Conservation (phyloP, 495 filamentous ascomycete genomes). For the Aspergillus kassunensis region DNA sequence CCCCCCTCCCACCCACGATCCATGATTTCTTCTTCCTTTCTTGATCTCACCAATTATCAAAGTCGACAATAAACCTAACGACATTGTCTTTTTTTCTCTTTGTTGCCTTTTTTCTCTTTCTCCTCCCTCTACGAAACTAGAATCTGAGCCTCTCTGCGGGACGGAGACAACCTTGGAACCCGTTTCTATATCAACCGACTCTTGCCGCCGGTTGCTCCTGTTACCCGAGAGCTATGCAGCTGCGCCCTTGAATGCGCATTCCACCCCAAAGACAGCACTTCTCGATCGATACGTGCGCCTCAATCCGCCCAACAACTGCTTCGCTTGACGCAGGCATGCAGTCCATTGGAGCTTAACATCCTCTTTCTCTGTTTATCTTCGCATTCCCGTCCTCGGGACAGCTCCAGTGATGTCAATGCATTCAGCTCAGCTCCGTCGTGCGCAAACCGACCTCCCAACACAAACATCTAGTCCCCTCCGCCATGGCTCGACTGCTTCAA, state of each 20-base stretch:
- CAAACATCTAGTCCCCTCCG: slow-evolving; percentile 58
- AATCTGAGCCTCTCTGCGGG: slow-evolving; percentile 9
- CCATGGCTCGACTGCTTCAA: slow-evolving; percentile 75
- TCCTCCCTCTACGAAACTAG: slow-evolving; percentile 1
- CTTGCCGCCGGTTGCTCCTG: slow-evolving; percentile 14
- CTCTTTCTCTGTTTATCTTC: slow-evolving; percentile 23
- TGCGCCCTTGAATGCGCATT: slow-evolving; percentile 33
- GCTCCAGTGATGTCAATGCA: slow-evolving; percentile 39
- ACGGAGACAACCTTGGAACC: slow-evolving; percentile 15
- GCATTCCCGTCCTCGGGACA: slow-evolving; percentile 27
- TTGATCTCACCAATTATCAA: neutral
- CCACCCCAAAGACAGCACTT: slow-evolving; percentile 13
- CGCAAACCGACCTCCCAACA: slow-evolving; percentile 60
- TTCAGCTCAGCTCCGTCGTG: slow-evolving; percentile 51
- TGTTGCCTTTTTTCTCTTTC: neutral
- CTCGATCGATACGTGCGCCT: neutral
- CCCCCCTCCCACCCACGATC: slow-evolving; percentile 7
- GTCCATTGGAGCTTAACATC: slow-evolving; percentile 29
- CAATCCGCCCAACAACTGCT: slow-evolving; percentile 18
- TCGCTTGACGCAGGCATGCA: slow-evolving; percentile 44
- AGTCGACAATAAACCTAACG: neutral
- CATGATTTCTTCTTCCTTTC: neutral
- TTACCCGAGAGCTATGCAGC: slow-evolving; percentile 22
- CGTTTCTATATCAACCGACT: slow-evolving; percentile 29
- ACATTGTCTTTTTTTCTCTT: neutral